Percentiles rank a stretch among this genome's conserved stretches.
phyloP scores from a whole-genome alignment of 1,139 yeast species.

The Diutina ranongensis region DNA sequence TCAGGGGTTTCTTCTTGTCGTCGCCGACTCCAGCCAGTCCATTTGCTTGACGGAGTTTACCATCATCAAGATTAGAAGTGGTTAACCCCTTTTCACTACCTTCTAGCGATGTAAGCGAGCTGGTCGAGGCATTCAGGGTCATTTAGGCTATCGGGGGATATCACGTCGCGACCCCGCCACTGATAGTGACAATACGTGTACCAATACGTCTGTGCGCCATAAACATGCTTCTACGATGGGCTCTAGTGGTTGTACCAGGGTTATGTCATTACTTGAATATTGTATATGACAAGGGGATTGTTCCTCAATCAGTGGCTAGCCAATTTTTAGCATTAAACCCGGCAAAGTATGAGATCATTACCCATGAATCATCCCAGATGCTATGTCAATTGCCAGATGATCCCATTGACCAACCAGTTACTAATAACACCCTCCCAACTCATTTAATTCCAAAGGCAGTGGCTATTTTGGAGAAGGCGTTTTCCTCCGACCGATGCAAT shows the following conservation, averaged over 20 bases:
- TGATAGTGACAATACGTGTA: too few relatives aligned
- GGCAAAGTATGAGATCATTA: neutral
- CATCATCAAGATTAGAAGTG: neutral
- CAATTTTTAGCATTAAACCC: slow-evolving; percentile 2
- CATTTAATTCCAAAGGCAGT: neutral
- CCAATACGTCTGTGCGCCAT: too few relatives aligned
- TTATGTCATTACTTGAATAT: neutral
- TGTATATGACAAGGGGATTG: neutral
- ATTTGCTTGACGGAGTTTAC: neutral
- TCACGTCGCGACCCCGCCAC: too few relatives aligned
- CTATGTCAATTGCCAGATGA: neutral
- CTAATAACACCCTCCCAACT: neutral
- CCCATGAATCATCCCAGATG: neutral
- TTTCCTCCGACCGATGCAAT: neutral
- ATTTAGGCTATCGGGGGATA: too few relatives aligned
- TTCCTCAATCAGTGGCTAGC: neutral
- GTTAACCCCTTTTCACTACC: slow-evolving; percentile 3
- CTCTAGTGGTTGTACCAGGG: neutral
- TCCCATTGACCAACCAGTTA: neutral
- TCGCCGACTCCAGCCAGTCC: neutral
- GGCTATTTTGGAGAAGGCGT: neutral
- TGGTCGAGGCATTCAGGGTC: neutral
- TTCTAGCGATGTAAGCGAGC: slow-evolving; percentile 2
- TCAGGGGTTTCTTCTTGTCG: neutral
- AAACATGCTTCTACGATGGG: neutral